Evolutionary conservation across 1,284 basidiomycete species (phyloP).

Genomic region (Apiotrichum laibachii): DNA sequence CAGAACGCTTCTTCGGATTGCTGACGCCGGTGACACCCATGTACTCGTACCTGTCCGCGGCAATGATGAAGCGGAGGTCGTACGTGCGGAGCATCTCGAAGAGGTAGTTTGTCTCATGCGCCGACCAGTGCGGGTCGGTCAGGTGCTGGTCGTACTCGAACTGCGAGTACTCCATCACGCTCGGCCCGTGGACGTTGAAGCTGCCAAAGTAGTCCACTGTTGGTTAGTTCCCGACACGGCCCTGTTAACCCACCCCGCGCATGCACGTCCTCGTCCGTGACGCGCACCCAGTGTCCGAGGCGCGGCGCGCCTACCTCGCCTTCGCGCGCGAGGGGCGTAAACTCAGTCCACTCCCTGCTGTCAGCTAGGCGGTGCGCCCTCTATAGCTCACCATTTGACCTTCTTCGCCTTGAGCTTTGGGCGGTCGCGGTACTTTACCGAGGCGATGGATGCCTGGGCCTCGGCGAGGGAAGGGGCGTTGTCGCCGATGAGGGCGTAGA

Average conservation of each 20-base stretch:
- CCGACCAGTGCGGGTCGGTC: slow-evolving; percentile 80
- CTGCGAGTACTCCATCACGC: slow-evolving; percentile 76
- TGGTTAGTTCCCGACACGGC: slow-evolving; percentile 34
- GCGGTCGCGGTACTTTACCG: slow-evolving; percentile 79
- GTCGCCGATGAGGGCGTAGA: slow-evolving; percentile 90
- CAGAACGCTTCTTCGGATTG: slow-evolving; percentile 55
- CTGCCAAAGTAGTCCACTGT: slow-evolving; percentile 43
- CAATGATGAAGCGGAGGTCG: slow-evolving; percentile 86
- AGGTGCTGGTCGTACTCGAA: slow-evolving; percentile 85
- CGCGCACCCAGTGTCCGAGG: slow-evolving; percentile 44
- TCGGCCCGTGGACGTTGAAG: slow-evolving; percentile 52
- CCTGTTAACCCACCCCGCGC: slow-evolving; percentile 23
- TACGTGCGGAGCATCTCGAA: slow-evolving; percentile 78
- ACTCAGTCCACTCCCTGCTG: slow-evolving; percentile 70
- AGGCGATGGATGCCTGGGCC: slow-evolving; percentile 38
- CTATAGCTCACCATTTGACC: slow-evolving; percentile 58
- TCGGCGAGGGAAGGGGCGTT: slow-evolving; percentile 73
- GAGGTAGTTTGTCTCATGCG: slow-evolving; percentile 92
- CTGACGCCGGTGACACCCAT: slow-evolving; percentile 18
- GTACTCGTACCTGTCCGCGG: slow-evolving; percentile 84
- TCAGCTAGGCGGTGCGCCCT: too few relatives aligned
- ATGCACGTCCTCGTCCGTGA: slow-evolving; percentile 35
- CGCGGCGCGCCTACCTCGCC: slow-evolving; percentile 16
- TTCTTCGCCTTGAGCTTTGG: slow-evolving; percentile 56
- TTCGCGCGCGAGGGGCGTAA: slow-evolving; percentile 53